A percentile compares a stretch with the other conserved stretches of the same genome.
Evolutionary conservation across 148 eudicot genomes (phyloP).

Genomic region (Camellia granthamiana): DNA sequence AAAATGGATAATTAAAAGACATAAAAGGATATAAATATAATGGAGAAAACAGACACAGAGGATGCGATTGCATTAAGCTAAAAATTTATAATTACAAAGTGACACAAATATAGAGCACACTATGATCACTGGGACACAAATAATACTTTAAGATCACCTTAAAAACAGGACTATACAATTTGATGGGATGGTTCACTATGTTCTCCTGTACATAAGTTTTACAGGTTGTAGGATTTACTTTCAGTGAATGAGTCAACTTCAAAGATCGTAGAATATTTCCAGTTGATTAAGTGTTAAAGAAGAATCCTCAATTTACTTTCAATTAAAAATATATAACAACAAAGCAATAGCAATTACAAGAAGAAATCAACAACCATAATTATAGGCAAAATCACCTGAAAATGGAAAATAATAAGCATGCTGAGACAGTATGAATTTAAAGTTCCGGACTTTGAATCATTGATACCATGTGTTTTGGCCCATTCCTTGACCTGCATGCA

Average conservation of each 20-base stretch:
- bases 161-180: conserved; percentile 4
- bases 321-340: neutral
- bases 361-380: neutral
- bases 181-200: neutral
- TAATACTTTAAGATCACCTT: neutral
- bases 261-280: neutral
- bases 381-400: conserved; percentile 59
- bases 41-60: neutral
- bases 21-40: neutral
- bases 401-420: conserved; percentile 84
- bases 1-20: neutral
- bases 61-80: neutral
- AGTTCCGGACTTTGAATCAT: conserved; percentile 73
- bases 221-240: neutral
- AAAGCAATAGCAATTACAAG: neutral
- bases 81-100: neutral
- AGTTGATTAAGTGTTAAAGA: conserved; percentile 5
- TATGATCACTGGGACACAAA: neutral
- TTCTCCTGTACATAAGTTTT: neutral
- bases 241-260: neutral
- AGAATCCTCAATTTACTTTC: neutral
- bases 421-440: conserved; percentile 80
- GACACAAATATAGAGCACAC: neutral
- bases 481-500: conserved; percentile 90
- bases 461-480: conserved; percentile 84